A percentile compares a stretch with the other conserved stretches of the same genome.
These are phyloP conservation scores for Pontederia crassipes DNA, from an alignment of 176 grass and related monocot species.

Conservation along the genomic window DNA sequence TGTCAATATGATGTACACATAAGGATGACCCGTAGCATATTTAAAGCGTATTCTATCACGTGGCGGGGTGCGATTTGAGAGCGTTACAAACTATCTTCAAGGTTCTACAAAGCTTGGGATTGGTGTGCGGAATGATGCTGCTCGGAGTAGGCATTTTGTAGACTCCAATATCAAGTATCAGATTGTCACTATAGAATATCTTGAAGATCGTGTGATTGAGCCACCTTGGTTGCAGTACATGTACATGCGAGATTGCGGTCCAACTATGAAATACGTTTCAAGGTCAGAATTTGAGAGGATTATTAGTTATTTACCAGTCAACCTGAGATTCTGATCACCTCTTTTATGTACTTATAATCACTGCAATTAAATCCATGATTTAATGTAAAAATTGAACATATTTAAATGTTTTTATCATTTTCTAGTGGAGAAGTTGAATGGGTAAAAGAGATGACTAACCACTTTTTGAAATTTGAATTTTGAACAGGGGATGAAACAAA, in stretches of 20 bases:
- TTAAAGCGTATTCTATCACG: too few relatives aligned
- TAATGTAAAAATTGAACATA: too few relatives aligned
- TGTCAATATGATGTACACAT: too few relatives aligned
- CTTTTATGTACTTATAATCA: too few relatives aligned
- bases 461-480: too few relatives aligned
- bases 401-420: too few relatives aligned
- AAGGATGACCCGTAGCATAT: too few relatives aligned
- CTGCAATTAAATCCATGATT: too few relatives aligned
- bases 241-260: slow-evolving; percentile 99
- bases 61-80: too few relatives aligned
- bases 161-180: slow-evolving; percentile 65
- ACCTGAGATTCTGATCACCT: slow-evolving; percentile 66
- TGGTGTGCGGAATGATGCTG: slow-evolving; percentile 75
- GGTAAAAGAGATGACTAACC: too few relatives aligned
- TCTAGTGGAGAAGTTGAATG: too few relatives aligned
- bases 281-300: slow-evolving; percentile 66
- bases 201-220: slow-evolving; percentile 41
- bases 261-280: slow-evolving; percentile 53
- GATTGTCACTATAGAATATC: slow-evolving; percentile 54
- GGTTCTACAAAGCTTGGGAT: slow-evolving; percentile 69
- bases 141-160: slow-evolving; percentile 34
- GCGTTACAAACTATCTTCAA: slow-evolving; percentile 62
- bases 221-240: slow-evolving; percentile 86
- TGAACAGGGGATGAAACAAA: too few relatives aligned
- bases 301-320: slow-evolving; percentile 55